Conservation (phyloP, 2,329 filamentous ascomycete species). For the Alternaria alternata region DNA sequence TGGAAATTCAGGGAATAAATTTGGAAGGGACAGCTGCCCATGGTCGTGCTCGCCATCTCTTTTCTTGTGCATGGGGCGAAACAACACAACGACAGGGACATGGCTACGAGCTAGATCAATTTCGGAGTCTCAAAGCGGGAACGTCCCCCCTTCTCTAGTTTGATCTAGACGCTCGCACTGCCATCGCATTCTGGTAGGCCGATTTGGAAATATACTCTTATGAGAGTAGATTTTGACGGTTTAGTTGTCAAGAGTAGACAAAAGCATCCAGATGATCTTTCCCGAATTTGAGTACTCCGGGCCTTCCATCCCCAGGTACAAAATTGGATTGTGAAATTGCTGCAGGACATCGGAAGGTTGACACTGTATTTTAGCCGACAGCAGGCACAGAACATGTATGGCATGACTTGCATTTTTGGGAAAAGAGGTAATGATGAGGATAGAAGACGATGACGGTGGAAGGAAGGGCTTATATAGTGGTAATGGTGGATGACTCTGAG, state of each 20-base stretch:
- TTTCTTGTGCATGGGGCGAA: neutral
- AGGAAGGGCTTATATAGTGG: neutral
- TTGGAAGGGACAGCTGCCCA: no score
- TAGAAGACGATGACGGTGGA: neutral
- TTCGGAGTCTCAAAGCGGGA: neutral
- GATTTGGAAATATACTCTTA: no score
- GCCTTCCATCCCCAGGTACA: neutral
- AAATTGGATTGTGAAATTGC: neutral
- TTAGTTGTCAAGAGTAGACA: neutral
- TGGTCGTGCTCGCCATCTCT: no score
- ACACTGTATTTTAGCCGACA: no score
- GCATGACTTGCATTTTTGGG: no score
- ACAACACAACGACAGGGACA: neutral
- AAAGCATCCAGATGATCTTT: neutral
- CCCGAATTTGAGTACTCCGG: no score
- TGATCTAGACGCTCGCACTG: no score
- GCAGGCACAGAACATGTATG: neutral
- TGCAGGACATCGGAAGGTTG: neutral
- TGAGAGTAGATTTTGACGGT: no score
- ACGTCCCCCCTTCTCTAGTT: accelerated
- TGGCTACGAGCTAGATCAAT: neutral
- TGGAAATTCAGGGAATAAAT: accelerated
- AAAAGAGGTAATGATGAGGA: neutral
- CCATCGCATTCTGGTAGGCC: accelerated
- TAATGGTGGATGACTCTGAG: neutral